Base-by-base conservation (phyloP, 371 early-diverging fungal genomes). In the Apophysomyces sp. region DNA sequence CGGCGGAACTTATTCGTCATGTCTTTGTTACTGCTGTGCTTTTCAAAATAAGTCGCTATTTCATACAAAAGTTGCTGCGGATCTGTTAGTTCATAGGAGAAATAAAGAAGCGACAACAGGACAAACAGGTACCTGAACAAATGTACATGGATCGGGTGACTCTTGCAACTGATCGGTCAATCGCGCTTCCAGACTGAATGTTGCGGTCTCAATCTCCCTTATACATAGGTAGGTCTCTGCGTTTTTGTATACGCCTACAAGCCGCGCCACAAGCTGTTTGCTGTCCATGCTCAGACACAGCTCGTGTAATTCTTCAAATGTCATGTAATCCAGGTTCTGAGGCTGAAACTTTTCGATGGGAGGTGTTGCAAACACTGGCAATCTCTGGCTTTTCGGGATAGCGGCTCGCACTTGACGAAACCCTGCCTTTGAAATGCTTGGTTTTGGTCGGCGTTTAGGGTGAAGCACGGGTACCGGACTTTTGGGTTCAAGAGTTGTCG, bases 181-280 rank as follows among this genome's bases (percentile, higher is more conserved):
- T 41, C 76, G 58, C 7, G 32, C 53, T 31, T 75, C 69, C 31
- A 75, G 59, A 7, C 58, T 57, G 4, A 70, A 53, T 18, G 39
- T 49, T 0, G 55, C 15, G 37, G 73, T 71, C 60, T 77, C 78
- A 30, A 74, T 74, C 13, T 77, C 73, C 41, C 72, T 63, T 26
- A 77, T 77, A 18, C 63, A 55, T 29, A 63, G 18, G 40, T 61
- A 77, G 1, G 73, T 66, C 39, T 77, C 74, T 26, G 57, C 37
- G 36, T 60, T 77, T 36, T 69, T 77, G 27, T 77, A 77, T 0
- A 71, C 71, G 37, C 59, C 34, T 13, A 73, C 58, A 7, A 77
- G 57, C 15, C 68, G 55, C n/a, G 21, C 27, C 2, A 73, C 55
- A 1, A 77, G 57, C 6, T 29, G 31, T 12, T 32, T 18, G n/a